Percentiles rank a stretch among this genome's conserved stretches.
These are phyloP conservation scores for Metschnikowia drakensbergensis DNA, from an alignment of 805 yeast genomes.

Conservation along the genomic window DNA sequence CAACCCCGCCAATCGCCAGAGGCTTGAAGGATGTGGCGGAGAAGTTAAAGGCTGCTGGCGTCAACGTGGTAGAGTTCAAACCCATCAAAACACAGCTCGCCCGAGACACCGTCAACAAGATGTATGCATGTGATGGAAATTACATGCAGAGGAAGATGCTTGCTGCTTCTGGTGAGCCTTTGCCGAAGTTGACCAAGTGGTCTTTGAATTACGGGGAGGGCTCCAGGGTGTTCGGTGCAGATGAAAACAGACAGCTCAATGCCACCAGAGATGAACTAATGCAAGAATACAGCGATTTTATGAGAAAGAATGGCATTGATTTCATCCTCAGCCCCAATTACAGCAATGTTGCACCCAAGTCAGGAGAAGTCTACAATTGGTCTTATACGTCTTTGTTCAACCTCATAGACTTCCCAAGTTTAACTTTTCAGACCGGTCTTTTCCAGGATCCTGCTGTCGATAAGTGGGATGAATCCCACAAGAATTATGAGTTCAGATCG, in stretches of 20 bases:
- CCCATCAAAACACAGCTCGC: slow-evolving; percentile 59
- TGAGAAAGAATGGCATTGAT: slow-evolving; percentile 56
- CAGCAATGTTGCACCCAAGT: slow-evolving; percentile 67
- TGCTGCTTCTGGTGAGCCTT: slow-evolving; percentile 65
- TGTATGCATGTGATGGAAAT: slow-evolving; percentile 71
- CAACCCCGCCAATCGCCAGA: slow-evolving; percentile 62
- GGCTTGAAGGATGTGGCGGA: slow-evolving; percentile 48
- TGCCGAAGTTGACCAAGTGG: slow-evolving; percentile 60
- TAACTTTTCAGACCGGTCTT: slow-evolving; percentile 60
- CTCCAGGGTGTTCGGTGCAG: slow-evolving; percentile 39
- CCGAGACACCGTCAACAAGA: slow-evolving; percentile 50
- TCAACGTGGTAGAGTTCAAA: slow-evolving; percentile 50
- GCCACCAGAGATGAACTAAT: slow-evolving; percentile 54
- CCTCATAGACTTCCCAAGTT: slow-evolving; percentile 65
- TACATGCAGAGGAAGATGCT: slow-evolving; percentile 49
- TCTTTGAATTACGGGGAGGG: slow-evolving; percentile 57
- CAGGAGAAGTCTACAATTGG: slow-evolving; percentile 66
- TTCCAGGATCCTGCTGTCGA: slow-evolving; percentile 55
- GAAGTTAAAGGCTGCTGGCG: slow-evolving; percentile 57
- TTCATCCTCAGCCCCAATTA: slow-evolving; percentile 65
- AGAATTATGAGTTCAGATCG: slow-evolving; percentile 39
- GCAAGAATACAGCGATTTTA: slow-evolving; percentile 51
- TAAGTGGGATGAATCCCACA: slow-evolving; percentile 37
- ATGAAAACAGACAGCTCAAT: slow-evolving; percentile 56
- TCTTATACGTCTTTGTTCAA: slow-evolving; percentile 77